These are phyloP conservation scores for Lactarius vividus DNA, from an alignment of 768 basidiomycete species.

Conservation along the genomic window DNA sequence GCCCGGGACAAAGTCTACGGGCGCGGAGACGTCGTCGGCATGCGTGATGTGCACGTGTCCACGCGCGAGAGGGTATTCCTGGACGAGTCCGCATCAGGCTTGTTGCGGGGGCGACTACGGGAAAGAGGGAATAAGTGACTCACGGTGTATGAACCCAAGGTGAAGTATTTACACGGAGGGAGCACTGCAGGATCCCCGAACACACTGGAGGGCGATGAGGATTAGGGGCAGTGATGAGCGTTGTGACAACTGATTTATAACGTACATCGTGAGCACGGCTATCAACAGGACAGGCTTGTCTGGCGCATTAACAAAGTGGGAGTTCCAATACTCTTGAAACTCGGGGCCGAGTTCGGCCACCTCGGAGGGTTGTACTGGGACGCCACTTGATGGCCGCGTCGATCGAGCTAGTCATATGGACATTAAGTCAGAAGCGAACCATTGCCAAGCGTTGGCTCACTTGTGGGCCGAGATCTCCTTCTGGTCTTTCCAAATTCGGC, in stretches of 20 bases:
- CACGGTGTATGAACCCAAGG: conserved; percentile 13
- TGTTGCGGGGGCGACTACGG: neutral
- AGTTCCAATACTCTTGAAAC: conserved; percentile 29
- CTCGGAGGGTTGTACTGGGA: conserved; percentile 27
- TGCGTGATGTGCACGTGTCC: conserved; percentile 29
- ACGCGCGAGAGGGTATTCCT: conserved; percentile 24
- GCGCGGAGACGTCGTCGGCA: conserved; percentile 28
- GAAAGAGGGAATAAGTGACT: neutral
- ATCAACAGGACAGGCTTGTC: conserved; percentile 30
- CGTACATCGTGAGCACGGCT: conserved; percentile 21
- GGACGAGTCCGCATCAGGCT: neutral
- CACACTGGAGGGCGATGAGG: neutral
- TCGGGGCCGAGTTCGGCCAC: conserved; percentile 29
- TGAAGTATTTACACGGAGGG: conserved; percentile 26
- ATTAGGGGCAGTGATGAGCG: neutral
- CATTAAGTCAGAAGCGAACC: neutral
- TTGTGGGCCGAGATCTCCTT: conserved; percentile 52
- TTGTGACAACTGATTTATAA: neutral
- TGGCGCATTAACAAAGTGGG: conserved; percentile 26
- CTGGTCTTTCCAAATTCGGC: conserved; percentile 37
- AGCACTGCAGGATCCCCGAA: neutral
- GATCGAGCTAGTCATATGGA: conserved; percentile 23
- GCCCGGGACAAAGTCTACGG: conserved; percentile 28
- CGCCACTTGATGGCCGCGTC: conserved; percentile 32
- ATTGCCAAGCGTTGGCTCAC: conserved; percentile 41